These are phyloP conservation scores for Pyricularia sp. DNA, from an alignment of 2,329 filamentous ascomycete genomes.

Conservation along the genomic window DNA sequence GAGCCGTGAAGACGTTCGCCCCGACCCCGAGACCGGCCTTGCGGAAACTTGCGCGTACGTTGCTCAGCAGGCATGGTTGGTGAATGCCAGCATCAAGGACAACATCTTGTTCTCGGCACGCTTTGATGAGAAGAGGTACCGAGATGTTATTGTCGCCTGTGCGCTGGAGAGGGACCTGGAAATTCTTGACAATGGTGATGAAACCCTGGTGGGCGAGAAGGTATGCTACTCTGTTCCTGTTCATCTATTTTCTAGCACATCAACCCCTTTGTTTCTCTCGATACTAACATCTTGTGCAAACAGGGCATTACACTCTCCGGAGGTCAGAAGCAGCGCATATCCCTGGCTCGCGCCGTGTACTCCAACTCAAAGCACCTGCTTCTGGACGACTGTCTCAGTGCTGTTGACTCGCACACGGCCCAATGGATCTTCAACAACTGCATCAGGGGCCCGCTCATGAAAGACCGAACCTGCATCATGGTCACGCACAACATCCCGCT, in stretches of 20 bases:
- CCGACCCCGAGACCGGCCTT: conserved; percentile 74
- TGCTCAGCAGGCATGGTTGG: conserved; percentile 92
- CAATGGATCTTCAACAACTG: conserved; percentile 98
- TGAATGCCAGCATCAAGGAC: conserved; percentile 90
- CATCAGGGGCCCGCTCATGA: conserved; percentile 82
- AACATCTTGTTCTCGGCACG: conserved; percentile 88
- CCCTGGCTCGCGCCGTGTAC: conserved; percentile 92
- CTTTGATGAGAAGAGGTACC: conserved; percentile 74
- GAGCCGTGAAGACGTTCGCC: conserved; percentile 74
- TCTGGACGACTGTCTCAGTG: conserved; percentile 90
- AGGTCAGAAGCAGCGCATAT: conserved; percentile 96
- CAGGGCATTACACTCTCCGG: conserved; percentile 85
- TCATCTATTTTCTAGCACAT: background rate
- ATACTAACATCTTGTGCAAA: background rate
- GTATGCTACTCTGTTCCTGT: background rate
- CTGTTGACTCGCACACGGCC: conserved; percentile 93
- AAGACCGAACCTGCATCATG: conserved; percentile 79
- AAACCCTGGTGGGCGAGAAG: conserved; percentile 93
- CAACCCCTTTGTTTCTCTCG: no score
- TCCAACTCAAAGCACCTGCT: conserved; percentile 86
- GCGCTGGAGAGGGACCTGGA: conserved; percentile 84
- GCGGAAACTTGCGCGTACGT: conserved; percentile 94
- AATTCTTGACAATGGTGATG: conserved; percentile 85
- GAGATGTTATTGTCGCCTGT: conserved; percentile 81
- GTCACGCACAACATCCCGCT: conserved; percentile 94